Evolutionary conservation across 2,329 filamentous ascomycete genomes (phyloP).

Genomic region (Aureobasidium sp.): DNA sequence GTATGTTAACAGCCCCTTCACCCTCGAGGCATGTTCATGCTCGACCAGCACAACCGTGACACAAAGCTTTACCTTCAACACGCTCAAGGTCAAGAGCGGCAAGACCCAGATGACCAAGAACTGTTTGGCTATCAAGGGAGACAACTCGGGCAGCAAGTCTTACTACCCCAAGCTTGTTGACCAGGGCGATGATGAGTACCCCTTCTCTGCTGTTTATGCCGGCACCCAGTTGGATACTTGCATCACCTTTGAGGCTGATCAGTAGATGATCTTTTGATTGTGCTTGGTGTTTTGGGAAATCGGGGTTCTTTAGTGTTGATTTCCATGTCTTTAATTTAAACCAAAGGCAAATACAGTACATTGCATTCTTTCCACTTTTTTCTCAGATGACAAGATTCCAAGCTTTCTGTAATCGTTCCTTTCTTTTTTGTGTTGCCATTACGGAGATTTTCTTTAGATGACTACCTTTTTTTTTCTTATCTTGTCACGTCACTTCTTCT

Average conservation of each 20-base stretch:
- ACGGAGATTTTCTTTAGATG: no score
- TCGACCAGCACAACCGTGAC: not conserved
- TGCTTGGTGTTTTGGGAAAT: no score
- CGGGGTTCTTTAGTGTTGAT: not conserved
- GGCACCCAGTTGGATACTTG: not conserved
- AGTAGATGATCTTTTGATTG: not conserved
- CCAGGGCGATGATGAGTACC: not conserved
- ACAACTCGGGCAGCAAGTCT: not conserved
- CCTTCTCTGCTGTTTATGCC: constrained; percentile 3
- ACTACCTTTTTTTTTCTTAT: no score
- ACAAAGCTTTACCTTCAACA: not conserved
- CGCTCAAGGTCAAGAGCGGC: not conserved
- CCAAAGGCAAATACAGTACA: not conserved
- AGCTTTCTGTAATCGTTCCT: no score
- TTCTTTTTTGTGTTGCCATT: no score
- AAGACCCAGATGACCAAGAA: not conserved
- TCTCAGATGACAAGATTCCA: no score
- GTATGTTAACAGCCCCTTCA: not conserved
- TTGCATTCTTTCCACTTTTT: no score
- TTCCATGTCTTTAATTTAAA: not conserved
- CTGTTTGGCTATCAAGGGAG: not conserved
- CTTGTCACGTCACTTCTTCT: no score
- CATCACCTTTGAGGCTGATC: not conserved
- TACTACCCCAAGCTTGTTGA: not conserved
- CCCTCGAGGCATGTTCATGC: not conserved